These are phyloP conservation scores for Leishmania mexicana DNA, from an alignment of 208 protist genomes.

Conservation along the genomic window DNA sequence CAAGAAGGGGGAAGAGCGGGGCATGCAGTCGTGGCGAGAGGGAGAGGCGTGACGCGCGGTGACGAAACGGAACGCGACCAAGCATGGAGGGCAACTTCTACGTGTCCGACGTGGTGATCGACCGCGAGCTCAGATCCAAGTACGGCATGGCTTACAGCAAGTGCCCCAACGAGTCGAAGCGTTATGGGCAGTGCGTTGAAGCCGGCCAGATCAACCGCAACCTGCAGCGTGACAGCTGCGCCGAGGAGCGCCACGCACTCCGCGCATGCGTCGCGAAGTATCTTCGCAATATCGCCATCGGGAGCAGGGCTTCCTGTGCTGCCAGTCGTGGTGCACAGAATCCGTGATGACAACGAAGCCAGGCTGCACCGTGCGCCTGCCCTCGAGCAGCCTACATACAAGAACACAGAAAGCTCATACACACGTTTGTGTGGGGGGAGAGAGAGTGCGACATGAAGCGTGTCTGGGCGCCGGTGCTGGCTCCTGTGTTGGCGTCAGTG, in stretches of 20 bases:
- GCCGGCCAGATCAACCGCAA: conserved; percentile 75
- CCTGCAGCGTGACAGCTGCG: conserved; percentile 58
- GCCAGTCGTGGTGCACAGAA: not conserved
- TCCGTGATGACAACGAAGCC: not conserved
- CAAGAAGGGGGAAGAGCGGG: not conserved
- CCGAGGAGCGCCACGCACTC: conserved; percentile 55
- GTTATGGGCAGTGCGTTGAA: conserved; percentile 80
- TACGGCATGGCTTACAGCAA: conserved; percentile 61
- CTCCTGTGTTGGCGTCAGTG: not conserved
- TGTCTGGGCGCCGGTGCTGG: not conserved
- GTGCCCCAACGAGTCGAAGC: conserved; percentile 52
- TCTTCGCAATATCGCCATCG: conserved; percentile 6
- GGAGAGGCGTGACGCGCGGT: not conserved
- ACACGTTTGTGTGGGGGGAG: not conserved
- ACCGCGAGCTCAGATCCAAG: conserved; percentile 55
- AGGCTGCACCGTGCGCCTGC: not conserved
- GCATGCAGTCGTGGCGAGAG: not conserved
- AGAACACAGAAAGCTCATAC: not conserved
- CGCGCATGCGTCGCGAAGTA: conserved; percentile 65
- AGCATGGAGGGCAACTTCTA: conserved; percentile 91
- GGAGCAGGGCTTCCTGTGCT: not conserved
- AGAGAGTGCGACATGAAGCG: not conserved
- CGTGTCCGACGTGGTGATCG: conserved; percentile 72
- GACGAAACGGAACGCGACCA: not conserved
- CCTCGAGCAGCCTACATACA: not conserved